These are phyloP conservation scores for Scutellaria minor DNA, from an alignment of 257 asterid genomes.

Conservation along the genomic window DNA sequence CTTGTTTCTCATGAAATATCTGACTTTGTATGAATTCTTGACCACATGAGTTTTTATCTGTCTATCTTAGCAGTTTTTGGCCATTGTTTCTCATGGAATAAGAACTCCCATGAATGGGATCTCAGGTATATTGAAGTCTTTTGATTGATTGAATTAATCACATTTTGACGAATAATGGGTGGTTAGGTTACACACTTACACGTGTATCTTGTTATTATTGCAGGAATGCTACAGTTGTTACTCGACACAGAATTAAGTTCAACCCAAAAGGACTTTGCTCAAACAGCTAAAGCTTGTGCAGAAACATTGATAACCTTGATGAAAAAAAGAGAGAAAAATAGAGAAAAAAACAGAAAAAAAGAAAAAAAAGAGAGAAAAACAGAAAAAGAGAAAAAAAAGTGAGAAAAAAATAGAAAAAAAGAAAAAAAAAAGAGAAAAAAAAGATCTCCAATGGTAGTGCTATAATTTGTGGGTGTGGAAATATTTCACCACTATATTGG, in stretches of 20 bases:
- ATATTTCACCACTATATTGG: neutral
- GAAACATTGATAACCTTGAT: slow-evolving; percentile 82
- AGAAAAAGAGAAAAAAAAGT: neutral
- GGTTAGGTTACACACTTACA: neutral
- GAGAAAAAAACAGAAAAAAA: too few relatives aligned
- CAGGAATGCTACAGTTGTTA: slow-evolving; percentile 88
- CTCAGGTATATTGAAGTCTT: slow-evolving; percentile 57
- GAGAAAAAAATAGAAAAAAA: too few relatives aligned
- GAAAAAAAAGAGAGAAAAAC: slow-evolving; percentile 16
- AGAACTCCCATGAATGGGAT: slow-evolving; percentile 98
- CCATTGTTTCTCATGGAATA: slow-evolving; percentile 96
- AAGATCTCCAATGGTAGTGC: neutral
- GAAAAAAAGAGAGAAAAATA: slow-evolving; percentile 28
- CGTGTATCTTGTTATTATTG: slow-evolving; percentile 29
- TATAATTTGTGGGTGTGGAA: slow-evolving; percentile 17
- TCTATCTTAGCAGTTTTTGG: slow-evolving; percentile 66
- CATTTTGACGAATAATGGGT: neutral
- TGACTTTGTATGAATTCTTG: neutral
- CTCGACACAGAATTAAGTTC: slow-evolving; percentile 81
- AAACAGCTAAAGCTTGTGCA: slow-evolving; percentile 96
- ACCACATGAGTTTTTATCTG: slow-evolving; percentile 28
- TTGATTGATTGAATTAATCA: neutral
- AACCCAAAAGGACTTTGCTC: slow-evolving; percentile 87
- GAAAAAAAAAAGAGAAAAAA: too few relatives aligned
- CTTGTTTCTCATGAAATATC: slow-evolving; percentile 20